Percentiles rank a stretch among this genome's conserved stretches.
These are phyloP conservation scores for Thoreauomyces humboldtii DNA, from an alignment of 192 early-diverging fungal genomes.

Conservation along the genomic window DNA sequence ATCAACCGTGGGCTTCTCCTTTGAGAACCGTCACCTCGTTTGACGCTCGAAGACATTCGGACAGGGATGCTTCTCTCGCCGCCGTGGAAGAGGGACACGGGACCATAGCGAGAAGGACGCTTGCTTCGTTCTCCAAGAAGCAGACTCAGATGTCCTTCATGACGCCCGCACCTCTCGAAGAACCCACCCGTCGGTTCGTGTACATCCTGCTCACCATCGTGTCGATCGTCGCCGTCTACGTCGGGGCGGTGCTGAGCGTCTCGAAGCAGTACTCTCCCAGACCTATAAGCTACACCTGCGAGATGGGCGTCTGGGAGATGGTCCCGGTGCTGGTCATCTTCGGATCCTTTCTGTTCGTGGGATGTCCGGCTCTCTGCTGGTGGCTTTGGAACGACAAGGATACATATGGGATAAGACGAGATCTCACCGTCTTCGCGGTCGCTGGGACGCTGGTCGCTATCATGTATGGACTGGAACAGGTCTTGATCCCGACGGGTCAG, in stretches of 20 bases:
- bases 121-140: neutral
- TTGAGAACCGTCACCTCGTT: too few species aligned
- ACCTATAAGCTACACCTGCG: slow-evolving; percentile 12
- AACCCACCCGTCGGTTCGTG: slow-evolving; percentile 1
- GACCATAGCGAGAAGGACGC: too few species aligned
- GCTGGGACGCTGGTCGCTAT: slow-evolving; percentile 14
- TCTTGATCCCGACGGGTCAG: slow-evolving; percentile 8
- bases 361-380: slow-evolving; percentile 23
- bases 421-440: slow-evolving; percentile 18
- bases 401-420: slow-evolving; percentile 31
- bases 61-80: too few species aligned
- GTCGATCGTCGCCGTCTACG: neutral
- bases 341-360: slow-evolving; percentile 11
- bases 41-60: too few species aligned
- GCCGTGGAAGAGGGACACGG: too few species aligned
- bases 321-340: slow-evolving; percentile 8
- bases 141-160: neutral
- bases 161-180: neutral
- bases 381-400: slow-evolving; percentile 29
- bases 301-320: slow-evolving; percentile 24
- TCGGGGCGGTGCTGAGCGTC: slow-evolving; percentile 1
- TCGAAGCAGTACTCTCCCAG: neutral
- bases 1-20: too few species aligned
- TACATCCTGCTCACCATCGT: slow-evolving; percentile 6
- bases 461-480: slow-evolving; percentile 19